phyloP scores from a whole-genome alignment of 257 asterid genomes.

The Mitragyna speciosa region DNA sequence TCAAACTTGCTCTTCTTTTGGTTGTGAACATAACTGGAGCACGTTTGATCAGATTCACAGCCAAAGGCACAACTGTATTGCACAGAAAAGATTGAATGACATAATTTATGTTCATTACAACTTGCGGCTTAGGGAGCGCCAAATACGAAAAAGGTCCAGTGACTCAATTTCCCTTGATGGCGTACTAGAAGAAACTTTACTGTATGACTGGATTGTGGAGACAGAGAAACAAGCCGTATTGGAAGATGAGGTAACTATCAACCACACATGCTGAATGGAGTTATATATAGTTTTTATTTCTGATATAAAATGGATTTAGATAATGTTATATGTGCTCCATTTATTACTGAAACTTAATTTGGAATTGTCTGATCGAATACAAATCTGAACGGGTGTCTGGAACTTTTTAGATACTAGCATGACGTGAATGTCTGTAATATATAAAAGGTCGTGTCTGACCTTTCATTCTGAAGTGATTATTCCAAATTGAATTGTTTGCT shows the following conservation, averaged over 20 bases:
- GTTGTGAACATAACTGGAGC: constrained; percentile 92
- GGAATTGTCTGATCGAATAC: background rate
- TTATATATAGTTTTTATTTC: background rate
- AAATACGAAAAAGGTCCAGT: constrained; percentile 65
- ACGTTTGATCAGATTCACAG: constrained; percentile 63
- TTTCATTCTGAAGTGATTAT: background rate
- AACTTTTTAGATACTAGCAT: background rate
- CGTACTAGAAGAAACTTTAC: constrained; percentile 66
- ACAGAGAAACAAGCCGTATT: constrained; percentile 58
- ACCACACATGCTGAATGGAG: background rate
- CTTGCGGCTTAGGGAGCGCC: constrained; percentile 84
- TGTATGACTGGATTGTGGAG: constrained; percentile 80
- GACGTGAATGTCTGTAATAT: background rate
- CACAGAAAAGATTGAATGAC: constrained; percentile 72
- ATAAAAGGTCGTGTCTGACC: background rate
- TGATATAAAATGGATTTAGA: background rate
- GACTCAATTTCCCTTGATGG: constrained; percentile 49
- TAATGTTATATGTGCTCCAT: background rate
- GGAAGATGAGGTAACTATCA: constrained; percentile 69
- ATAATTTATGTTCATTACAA: constrained; percentile 73
- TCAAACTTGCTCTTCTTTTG: constrained; percentile 86
- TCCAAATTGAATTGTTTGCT: background rate
- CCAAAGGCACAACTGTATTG: constrained; percentile 59
- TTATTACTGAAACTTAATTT: background rate
- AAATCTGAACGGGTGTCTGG: background rate